These are phyloP conservation scores for Russula griseocarnosa DNA, from an alignment of 768 basidiomycete genomes.

Conservation along the genomic window DNA sequence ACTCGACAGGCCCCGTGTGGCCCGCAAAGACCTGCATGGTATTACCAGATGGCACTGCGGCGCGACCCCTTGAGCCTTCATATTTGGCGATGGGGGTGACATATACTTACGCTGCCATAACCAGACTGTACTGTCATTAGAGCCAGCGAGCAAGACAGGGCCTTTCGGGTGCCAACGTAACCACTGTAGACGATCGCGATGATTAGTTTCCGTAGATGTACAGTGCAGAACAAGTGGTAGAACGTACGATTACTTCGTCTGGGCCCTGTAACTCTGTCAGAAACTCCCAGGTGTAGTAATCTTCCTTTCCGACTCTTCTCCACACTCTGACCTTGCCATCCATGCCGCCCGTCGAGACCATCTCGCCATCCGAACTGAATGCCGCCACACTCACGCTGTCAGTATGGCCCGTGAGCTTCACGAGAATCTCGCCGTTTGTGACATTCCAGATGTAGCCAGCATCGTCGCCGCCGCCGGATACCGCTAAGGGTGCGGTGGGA, in stretches of 20 bases:
- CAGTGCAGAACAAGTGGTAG: background rate
- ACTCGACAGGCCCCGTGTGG: constrained; percentile 78
- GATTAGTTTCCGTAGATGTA: background rate
- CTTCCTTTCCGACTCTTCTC: constrained; percentile 73
- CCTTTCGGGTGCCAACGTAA: constrained; percentile 97
- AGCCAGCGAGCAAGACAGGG: constrained; percentile 79
- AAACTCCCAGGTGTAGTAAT: constrained; percentile 88
- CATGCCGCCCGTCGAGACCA: constrained; percentile 97
- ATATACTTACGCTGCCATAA: constrained; percentile 85
- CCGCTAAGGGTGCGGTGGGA: constrained; percentile 76
- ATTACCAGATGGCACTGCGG: constrained; percentile 86
- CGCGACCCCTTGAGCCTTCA: constrained; percentile 7
- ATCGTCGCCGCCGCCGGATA: constrained; percentile 94
- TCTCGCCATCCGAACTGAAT: constrained; percentile 87
- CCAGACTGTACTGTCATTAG: constrained; percentile 93
- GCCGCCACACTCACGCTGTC: constrained; percentile 80
- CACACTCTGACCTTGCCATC: constrained; percentile 92
- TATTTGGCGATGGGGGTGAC: background rate
- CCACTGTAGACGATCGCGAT: constrained; percentile 54
- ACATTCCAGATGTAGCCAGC: constrained; percentile 91
- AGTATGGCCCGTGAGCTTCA: constrained; percentile 84
- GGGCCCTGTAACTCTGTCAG: constrained; percentile 89
- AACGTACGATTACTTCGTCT: constrained; percentile 86
- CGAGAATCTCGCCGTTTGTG: constrained; percentile 72
- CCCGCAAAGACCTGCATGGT: constrained; percentile 96